Evolutionary conservation across 2,329 filamentous ascomycete species (phyloP), one percentile per base, ranked within the genome.

Genomic region (Botrytis cinerea): DNA sequence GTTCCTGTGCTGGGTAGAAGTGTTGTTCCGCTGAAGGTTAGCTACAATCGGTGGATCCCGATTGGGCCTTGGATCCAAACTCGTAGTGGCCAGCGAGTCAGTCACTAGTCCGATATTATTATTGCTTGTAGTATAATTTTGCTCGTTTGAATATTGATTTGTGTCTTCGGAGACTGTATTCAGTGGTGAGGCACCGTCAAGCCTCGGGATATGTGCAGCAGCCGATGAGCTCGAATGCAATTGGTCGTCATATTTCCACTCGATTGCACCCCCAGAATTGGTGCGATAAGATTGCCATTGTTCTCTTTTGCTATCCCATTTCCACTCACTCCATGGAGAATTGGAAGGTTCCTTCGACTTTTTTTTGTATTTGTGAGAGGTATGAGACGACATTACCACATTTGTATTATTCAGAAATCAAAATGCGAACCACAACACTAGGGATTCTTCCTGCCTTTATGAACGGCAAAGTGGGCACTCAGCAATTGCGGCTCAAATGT

Each of bases 371-470:
- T 1, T 43, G 18, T 43, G 48, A 22, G 66, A 68, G 5, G 25
- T 20, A 40, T 6, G 6, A 16, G 48, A 32, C 9, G 64, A 67
- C 66, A 69, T 69, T 3, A n/a, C 48, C 38, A 18, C 18, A 43
- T 57, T 3, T 40, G 9, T 1, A 32, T 68, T 10, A 14, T n/a
- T 9, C 25, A 57, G 7, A 38, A 25, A 4, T 8, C 28, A 28
- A 57, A 28, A 57, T n/a, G 32, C 66, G 66, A 43, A 57, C 48
- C 5, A 69, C 6, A 25, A 6, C 12, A 43, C 7, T 6, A 28
- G 46, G 25, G 35, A 54, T 40, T 28, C 20, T 51, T 14, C 32
- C 6, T 40, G 64, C 25, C 64, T 68, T 68, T 68, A 68, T 68
- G 35, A 10, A 68, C 22, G 0, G 20, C 2, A 40, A 22, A 38